Percentiles rank a stretch among this genome's conserved stretches.
Conservation (phyloP, 306 rosid species). For the Benincasa hispida region DNA sequence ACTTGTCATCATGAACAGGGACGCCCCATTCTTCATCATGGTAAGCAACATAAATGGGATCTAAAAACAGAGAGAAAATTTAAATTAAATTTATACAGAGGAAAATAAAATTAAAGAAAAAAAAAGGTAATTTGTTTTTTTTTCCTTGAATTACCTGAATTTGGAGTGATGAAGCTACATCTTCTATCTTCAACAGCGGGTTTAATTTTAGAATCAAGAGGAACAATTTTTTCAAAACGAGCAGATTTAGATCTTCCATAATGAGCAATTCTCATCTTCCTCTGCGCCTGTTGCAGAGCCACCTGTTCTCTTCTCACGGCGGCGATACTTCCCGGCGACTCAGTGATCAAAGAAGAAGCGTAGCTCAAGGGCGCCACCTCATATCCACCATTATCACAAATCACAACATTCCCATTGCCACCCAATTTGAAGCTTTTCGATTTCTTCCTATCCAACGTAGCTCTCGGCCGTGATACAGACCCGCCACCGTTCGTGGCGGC, state of each 20-base stretch:
- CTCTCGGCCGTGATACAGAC: conserved; percentile 25
- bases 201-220: conserved; percentile 32
- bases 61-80: conserved; percentile 15
- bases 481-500: conserved; percentile 16
- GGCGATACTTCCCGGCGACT: conserved; percentile 92
- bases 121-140: too few species aligned
- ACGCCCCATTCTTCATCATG: conserved; percentile 99
- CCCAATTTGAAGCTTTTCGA: conserved; percentile 66
- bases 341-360: conserved; percentile 70
- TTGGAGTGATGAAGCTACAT: conserved; percentile 84
- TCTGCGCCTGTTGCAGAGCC: conserved; percentile 82
- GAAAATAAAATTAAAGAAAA: too few species aligned
- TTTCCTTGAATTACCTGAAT: conserved; percentile 42
- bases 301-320: conserved; percentile 85
- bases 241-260: conserved; percentile 97
- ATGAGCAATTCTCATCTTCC: conserved; percentile 86
- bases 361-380: conserved; percentile 54
- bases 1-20: conserved; percentile 96
- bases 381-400: conserved; percentile 9
- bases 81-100: neutral
- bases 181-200: conserved; percentile 51
- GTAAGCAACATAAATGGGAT: conserved; percentile 91
- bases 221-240: conserved; percentile 49
- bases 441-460: conserved; percentile 60
- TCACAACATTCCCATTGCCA: neutral